Evolutionary conservation across 2,329 filamentous ascomycete genomes (phyloP).

Genomic region (Hansfordia pulvinata): DNA sequence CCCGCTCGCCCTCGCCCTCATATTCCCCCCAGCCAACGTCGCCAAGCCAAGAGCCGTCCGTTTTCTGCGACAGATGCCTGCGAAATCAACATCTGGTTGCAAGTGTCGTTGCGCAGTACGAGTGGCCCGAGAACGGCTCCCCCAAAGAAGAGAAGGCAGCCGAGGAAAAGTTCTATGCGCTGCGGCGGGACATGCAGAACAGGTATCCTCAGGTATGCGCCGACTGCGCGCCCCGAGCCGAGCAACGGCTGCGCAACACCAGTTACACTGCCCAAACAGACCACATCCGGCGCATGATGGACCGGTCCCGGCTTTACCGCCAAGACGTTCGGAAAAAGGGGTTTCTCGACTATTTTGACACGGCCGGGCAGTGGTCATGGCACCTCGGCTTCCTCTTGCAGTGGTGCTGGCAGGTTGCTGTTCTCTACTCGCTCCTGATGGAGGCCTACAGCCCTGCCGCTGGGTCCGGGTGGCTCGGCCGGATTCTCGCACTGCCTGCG

Average conservation of each 20-base stretch:
- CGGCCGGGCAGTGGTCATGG: constrained; percentile 32
- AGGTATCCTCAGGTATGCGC: constrained; percentile 83
- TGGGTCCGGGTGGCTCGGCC: constrained; percentile 6
- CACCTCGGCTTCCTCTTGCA: constrained; percentile 22
- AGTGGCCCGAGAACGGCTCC: constrained; percentile 48
- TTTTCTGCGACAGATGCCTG: constrained; percentile 65
- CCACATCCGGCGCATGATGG: constrained; percentile 61
- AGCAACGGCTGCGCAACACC: constrained; percentile 23
- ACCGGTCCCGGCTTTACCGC: constrained; percentile 39
- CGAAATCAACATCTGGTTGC: constrained; percentile 82
- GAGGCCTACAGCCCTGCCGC: constrained; percentile 6
- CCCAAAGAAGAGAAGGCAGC: constrained; percentile 58
- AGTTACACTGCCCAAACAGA: constrained; percentile 79
- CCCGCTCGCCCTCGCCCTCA: constrained; percentile 13
- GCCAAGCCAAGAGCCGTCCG: constrained; percentile 17
- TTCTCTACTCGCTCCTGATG: constrained; percentile 14
- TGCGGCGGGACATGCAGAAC: constrained; percentile 59
- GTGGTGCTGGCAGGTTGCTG: constrained; percentile 31
- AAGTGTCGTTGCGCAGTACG: constrained; percentile 65
- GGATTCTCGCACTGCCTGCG: constrained; percentile 7
- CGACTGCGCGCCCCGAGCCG: constrained; percentile 47
- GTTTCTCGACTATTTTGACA: constrained; percentile 26
- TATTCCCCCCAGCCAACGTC: constrained; percentile 19
- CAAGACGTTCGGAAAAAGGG: constrained; percentile 24
- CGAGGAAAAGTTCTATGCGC: constrained; percentile 56